Percentiles rank a stretch among this genome's conserved stretches.
Evolutionary conservation across 148 eudicot species (phyloP).

Genomic region (Pouteria glomerata): DNA sequence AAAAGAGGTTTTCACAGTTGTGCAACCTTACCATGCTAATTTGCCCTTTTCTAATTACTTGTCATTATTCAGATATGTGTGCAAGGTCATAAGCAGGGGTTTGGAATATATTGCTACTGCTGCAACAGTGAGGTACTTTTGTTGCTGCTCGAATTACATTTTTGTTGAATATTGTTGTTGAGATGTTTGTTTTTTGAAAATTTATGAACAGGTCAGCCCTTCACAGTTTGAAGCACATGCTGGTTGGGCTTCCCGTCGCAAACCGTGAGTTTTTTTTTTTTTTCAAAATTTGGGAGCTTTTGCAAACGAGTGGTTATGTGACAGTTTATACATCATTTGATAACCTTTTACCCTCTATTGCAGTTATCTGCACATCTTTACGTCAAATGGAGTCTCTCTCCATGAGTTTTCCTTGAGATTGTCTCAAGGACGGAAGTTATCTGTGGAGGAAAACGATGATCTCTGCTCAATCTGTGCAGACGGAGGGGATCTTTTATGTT

Average conservation of each 20-base stretch:
- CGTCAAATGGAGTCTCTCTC: constrained; percentile 80
- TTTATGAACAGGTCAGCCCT: constrained; percentile 73
- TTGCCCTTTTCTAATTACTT: constrained; percentile 8
- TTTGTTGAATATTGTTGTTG: not conserved
- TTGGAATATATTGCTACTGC: constrained; percentile 61
- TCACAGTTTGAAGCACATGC: constrained; percentile 96
- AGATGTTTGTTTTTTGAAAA: not conserved
- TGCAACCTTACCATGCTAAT: not conserved
- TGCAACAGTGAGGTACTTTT: constrained; percentile 58
- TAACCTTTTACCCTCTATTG: constrained; percentile 1
- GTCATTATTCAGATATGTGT: constrained; percentile 45
- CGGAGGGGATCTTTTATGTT: constrained; percentile 64
- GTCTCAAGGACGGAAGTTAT: constrained; percentile 31
- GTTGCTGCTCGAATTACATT: constrained; percentile 3
- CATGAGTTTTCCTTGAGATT: constrained; percentile 65
- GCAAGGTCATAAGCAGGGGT: constrained; percentile 58
- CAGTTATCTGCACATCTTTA: constrained; percentile 79
- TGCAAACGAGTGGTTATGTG: not conserved
- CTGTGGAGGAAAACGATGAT: constrained; percentile 69
- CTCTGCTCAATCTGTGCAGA: constrained; percentile 70
- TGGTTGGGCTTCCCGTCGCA: constrained; percentile 75
- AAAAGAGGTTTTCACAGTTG: not conserved
- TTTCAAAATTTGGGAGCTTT: not conserved
- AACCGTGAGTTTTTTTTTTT: constrained; percentile 69
- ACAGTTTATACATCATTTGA: not conserved